phyloP scores from a whole-genome alignment of 2,329 filamentous ascomycete genomes.

The Pseudogymnoascus sp. region DNA sequence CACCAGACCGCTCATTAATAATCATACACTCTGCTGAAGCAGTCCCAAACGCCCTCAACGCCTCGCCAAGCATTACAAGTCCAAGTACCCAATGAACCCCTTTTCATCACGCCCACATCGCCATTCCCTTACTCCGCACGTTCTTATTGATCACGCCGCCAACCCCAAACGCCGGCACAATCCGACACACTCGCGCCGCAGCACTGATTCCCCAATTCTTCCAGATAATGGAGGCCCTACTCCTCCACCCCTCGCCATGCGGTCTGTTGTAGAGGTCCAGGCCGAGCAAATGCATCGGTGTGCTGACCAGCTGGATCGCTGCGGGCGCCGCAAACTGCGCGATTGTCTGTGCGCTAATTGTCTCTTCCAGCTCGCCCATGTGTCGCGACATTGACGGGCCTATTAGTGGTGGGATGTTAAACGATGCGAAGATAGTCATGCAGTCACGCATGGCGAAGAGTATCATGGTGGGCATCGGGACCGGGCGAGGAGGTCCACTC shows the following conservation, averaged over 20 bases:
- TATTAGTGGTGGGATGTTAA: conserved; percentile 78
- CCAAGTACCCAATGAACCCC: neutral
- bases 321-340: conserved; percentile 81
- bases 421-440: conserved; percentile 84
- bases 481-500: conserved; percentile 44
- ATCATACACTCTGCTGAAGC: neutral
- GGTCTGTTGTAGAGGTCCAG: conserved; percentile 72
- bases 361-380: conserved; percentile 45
- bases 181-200: conserved; percentile 71
- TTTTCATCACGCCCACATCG: conserved; percentile 39
- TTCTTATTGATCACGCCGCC: conserved; percentile 80
- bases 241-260: conserved; percentile 40
- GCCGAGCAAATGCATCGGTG: conserved; percentile 78
- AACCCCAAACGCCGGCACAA: conserved; percentile 82
- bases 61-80: neutral
- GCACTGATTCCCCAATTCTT: conserved; percentile 71
- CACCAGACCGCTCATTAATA: conserved; percentile 9
- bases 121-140: conserved; percentile 63
- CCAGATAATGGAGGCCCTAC: conserved; percentile 62
- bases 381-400: conserved; percentile 59
- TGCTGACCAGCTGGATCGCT: conserved; percentile 69
- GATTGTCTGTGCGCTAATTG: conserved; percentile 49
- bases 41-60: neutral
- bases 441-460: conserved; percentile 80
- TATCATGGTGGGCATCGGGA: conserved; percentile 65